Base-by-base conservation (phyloP, 305 asterid species). In the Fraxinus greggii region DNA sequence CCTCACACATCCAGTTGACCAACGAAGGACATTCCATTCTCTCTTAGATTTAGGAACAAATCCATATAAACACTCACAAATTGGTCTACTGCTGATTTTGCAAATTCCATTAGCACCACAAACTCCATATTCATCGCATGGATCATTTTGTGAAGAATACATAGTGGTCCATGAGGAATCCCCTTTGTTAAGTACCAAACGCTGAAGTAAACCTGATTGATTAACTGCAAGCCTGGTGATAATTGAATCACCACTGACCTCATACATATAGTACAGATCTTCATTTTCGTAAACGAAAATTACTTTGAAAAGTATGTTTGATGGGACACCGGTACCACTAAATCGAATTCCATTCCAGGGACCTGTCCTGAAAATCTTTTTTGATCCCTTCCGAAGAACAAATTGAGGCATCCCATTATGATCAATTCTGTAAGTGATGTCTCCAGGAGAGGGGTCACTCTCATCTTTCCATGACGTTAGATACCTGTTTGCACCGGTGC, bases 301-400 rank as follows among this genome's bases (percentile, higher is more conserved):
- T 24, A 1, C 32, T 7, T 24, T 24, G n/a, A 63, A 24, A 63
- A 63, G 13, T 63, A 8, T 24, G 17, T 24, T 73, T 75, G 65
- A 0, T 3, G 69, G 73, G 42, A 77, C 75, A 3, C 80, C 84
- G 13, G 84, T 65, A 19, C 88, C 89, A 17, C 86, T 87, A 28
- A 79, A 85, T 38, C 84, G 54, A 9, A 83, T 65, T 23, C 90
- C 90, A 80, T 87, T 85, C 90, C 90, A 87, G 1, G 90, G 88
- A 23, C 90, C 90, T 5, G 78, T 63, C 70, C 90, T 74, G 65
- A n/a, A 84, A 33, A 8, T 7, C 79, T 72, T 40, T 19, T 1
- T 28, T 29, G 82, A 17, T 1, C 84, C 89, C 75, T 12, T 84
- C 7, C 31, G 69, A 5, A 79, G 7, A 1, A 63, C 23, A 26